Evolutionary conservation across 345 rosid genomes (phyloP).

Genomic region (Brassica napus): DNA sequence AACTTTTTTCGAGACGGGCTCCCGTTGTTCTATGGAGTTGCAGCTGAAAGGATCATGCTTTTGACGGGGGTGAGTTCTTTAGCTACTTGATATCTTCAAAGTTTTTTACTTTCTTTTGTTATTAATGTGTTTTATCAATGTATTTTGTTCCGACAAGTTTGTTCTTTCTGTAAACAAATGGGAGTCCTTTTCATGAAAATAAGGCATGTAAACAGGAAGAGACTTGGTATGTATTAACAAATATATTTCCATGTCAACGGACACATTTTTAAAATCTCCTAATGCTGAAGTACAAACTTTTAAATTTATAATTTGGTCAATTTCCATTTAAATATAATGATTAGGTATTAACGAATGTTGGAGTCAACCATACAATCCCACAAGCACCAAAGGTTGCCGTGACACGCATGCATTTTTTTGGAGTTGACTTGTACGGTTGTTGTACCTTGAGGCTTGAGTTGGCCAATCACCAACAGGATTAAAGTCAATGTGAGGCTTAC

Average conservation of each 20-base stretch:
- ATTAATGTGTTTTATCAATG: background rate
- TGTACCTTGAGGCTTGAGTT: background rate
- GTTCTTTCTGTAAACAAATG: background rate
- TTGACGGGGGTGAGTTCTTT: background rate
- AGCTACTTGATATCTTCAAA: background rate
- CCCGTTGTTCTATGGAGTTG: background rate
- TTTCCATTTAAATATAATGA: background rate
- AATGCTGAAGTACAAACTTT: background rate
- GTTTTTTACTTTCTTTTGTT: background rate
- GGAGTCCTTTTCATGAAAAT: background rate
- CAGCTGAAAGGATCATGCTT: background rate
- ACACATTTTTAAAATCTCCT: background rate
- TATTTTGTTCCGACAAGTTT: background rate
- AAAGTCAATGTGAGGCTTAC: background rate
- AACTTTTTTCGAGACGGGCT: background rate
- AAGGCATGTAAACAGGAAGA: slow-evolving; percentile 13
- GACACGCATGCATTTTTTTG: background rate
- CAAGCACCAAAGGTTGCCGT: slow-evolving; percentile 2
- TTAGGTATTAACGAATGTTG: background rate
- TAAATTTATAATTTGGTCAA: background rate
- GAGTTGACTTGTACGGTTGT: background rate
- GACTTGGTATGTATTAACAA: background rate
- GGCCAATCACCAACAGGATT: background rate
- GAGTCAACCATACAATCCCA: background rate
- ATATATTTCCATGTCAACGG: background rate